Base-by-base conservation (phyloP, 495 filamentous ascomycete species). In the Gamarada debralockiae region DNA sequence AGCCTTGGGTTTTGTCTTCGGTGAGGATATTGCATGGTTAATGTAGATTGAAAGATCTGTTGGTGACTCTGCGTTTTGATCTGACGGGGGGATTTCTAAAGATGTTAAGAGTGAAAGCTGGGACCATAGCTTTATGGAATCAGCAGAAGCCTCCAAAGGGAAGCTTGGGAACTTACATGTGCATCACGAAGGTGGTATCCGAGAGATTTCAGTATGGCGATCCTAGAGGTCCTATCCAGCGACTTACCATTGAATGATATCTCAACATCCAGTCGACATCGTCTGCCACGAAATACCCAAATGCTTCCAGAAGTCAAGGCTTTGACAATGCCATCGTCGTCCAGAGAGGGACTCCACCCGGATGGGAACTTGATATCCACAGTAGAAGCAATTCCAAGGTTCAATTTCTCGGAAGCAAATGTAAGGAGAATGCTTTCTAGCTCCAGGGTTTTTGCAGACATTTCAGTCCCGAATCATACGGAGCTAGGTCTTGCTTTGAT, bases 81-180 rank as follows among this genome's bases (percentile, higher is more conserved):
- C 13, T 23, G 12, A 13, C 4, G n/a, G 13, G n/a, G 38, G 13
- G 5, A 53, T 41, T 2, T 53, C 42, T 1, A 58, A 37, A 23
- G 44, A 31, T n/a, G 48, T 14, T 12, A 40, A 50, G 10, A 63
- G 29, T 29, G 50, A 56, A 8, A 63, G 43, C 9, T 43, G 45
- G 40, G 45, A 25, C 60, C 60, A 63, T 37, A 63, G 31, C 60
- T 63, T 43, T n/a, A 17, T 7, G 38, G 25, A 31, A 51, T 63
- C 34, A 59, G 48, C 25, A 48, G 27, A 47, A 20, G 21, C 15
- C 9, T 36, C 10, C 9, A 9, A 27, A 18, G 10, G 20, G 12
- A 43, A 25, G 25, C 27, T 12, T 3, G 13, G 13, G n/a, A 0
- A 47, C 55, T 31, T 55, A 63, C 60, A 20, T 53, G 18, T 12